Percentiles rank a stretch among this genome's conserved stretches.
Evolutionary conservation across 1,139 yeast species (phyloP).

Genomic region (Torulaspora globosa): DNA sequence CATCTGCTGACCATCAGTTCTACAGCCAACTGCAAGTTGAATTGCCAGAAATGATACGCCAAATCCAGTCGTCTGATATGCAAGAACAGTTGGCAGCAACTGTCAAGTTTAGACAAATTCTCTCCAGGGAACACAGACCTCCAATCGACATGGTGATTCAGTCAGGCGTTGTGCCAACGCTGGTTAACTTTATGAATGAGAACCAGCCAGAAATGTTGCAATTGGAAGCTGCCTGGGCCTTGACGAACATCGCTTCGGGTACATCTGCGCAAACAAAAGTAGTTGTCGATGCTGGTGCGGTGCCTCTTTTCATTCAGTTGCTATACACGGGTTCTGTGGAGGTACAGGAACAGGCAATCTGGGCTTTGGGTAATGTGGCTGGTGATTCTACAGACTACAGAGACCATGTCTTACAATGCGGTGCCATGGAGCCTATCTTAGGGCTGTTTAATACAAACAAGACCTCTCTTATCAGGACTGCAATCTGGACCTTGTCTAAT

Average conservation of each 20-base stretch:
- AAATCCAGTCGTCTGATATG: constrained; percentile 70
- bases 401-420: constrained; percentile 77
- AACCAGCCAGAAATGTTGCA: constrained; percentile 82
- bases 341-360: constrained; percentile 96
- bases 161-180: constrained; percentile 86
- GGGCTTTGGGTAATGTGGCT: constrained; percentile 99
- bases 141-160: constrained; percentile 92
- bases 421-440: constrained; percentile 87
- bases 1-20: constrained; percentile 40
- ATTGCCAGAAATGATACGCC: constrained; percentile 80
- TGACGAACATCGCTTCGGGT: constrained; percentile 97
- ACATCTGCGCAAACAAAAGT: constrained; percentile 81
- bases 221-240: constrained; percentile 98
- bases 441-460: constrained; percentile 73
- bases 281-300: constrained; percentile 91
- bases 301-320: constrained; percentile 82
- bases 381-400: constrained; percentile 91
- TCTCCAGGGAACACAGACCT: constrained; percentile 95
- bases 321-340: constrained; percentile 78
- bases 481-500: constrained; percentile 96
- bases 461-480: constrained; percentile 87
- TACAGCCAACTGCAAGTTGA: constrained; percentile 60
- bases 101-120: constrained; percentile 84
- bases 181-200: constrained; percentile 80
- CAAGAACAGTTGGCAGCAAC: constrained; percentile 86